Conservation (phyloP, 1,139 yeast species). For the Pichia sp. region DNA sequence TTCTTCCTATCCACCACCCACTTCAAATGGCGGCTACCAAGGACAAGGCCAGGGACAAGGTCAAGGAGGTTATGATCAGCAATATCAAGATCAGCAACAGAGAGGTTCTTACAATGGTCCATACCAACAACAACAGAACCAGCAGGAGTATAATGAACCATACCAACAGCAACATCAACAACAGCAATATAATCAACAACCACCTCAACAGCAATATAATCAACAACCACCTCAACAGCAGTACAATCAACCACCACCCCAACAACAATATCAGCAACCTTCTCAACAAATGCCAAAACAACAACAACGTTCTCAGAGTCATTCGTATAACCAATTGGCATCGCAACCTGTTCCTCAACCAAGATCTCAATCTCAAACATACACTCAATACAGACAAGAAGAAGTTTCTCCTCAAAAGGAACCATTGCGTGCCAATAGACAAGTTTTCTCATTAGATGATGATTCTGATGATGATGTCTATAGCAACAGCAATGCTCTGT, state of each 20-base stretch:
- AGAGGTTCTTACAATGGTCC: slow-evolving; percentile 3
- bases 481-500: neutral
- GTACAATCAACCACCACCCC: neutral
- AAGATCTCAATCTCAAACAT: slow-evolving; percentile 1
- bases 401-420: neutral
- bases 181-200: neutral
- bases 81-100: slow-evolving; percentile 2
- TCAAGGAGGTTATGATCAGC: neutral
- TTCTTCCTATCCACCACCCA: slow-evolving; percentile 7
- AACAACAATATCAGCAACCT: slow-evolving; percentile 1
- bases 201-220: too few relatives aligned
- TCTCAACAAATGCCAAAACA: slow-evolving; percentile 10
- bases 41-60: too few relatives aligned
- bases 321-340: slow-evolving; percentile 1
- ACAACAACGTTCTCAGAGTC: slow-evolving; percentile 10
- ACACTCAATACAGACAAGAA: neutral
- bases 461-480: slow-evolving; percentile 1
- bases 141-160: neutral
- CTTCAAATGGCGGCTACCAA: neutral
- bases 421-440: slow-evolving; percentile 8
- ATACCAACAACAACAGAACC: slow-evolving; percentile 4
- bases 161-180: slow-evolving; percentile 7
- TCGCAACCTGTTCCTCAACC: neutral
- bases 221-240: neutral
- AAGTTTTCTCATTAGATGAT: slow-evolving; percentile 8